These are phyloP conservation scores for Entomortierella parvispora DNA, from an alignment of 192 early-diverging fungal genomes.

Conservation along the genomic window DNA sequence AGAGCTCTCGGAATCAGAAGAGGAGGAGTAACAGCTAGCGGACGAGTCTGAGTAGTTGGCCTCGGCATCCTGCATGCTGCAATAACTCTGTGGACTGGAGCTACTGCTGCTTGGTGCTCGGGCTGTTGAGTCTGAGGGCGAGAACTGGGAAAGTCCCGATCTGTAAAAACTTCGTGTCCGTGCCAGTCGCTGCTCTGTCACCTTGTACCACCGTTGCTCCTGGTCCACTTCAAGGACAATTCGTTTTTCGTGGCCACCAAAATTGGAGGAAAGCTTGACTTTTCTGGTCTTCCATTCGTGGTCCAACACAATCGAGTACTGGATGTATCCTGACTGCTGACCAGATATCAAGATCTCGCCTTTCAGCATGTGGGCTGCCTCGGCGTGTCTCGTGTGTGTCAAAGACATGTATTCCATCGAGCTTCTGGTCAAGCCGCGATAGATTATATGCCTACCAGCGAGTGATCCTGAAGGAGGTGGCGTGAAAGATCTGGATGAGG, in stretches of 20 bases:
- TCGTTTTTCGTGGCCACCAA: slow-evolving; percentile 36
- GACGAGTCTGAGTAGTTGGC: slow-evolving; percentile 42
- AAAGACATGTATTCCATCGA: slow-evolving; percentile 52
- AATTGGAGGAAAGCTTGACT: slow-evolving; percentile 44
- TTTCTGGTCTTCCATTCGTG: slow-evolving; percentile 44
- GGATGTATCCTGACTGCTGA: slow-evolving; percentile 38
- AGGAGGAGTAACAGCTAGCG: slow-evolving; percentile 44
- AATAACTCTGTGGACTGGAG: slow-evolving; percentile 15
- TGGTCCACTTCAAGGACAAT: slow-evolving; percentile 44
- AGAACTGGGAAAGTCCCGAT: slow-evolving; percentile 26
- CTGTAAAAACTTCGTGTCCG: slow-evolving; percentile 42
- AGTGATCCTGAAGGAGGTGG: slow-evolving; percentile 44
- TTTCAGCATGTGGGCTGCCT: slow-evolving; percentile 46
- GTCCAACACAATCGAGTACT: slow-evolving; percentile 47
- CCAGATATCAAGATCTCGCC: slow-evolving; percentile 49
- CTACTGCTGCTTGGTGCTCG: background rate
- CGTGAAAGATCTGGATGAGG: slow-evolving; percentile 27
- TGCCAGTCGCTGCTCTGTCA: slow-evolving; percentile 33
- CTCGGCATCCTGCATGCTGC: slow-evolving; percentile 48
- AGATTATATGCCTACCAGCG: slow-evolving; percentile 38
- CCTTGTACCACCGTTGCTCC: slow-evolving; percentile 47
- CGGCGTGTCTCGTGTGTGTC: slow-evolving; percentile 33
- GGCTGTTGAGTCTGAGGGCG: slow-evolving; percentile 13
- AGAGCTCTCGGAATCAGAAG: slow-evolving; percentile 46
- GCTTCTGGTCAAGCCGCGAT: slow-evolving; percentile 32